Percentiles rank a stretch among this genome's conserved stretches.
Conservation (phyloP, 495 filamentous ascomycete genomes). For the Hyphodiscus hymeniophilus region DNA sequence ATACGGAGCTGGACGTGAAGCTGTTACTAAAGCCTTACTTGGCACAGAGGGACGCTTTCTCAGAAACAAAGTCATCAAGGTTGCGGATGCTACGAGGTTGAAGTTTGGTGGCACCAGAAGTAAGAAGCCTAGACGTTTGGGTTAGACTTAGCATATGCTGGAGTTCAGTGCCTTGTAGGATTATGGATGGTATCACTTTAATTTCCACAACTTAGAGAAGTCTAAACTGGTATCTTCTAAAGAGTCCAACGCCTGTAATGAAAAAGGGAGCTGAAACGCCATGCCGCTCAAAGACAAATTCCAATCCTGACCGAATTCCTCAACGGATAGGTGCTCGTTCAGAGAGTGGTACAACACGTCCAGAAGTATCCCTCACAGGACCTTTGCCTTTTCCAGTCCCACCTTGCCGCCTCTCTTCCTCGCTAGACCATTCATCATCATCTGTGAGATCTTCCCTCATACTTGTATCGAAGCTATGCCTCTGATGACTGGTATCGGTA, state of each 20-base stretch:
- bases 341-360: slow-evolving; percentile 31
- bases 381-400: slow-evolving; percentile 35
- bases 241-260: slow-evolving; percentile 14
- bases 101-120: slow-evolving; percentile 96
- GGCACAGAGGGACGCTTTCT: slow-evolving; percentile 73
- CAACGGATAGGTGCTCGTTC: slow-evolving; percentile 28
- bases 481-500: slow-evolving; percentile 19
- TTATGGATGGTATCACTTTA: slow-evolving; percentile 3
- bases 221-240: slow-evolving; percentile 17
- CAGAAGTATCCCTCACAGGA: slow-evolving; percentile 29
- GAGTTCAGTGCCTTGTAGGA: slow-evolving; percentile 4
- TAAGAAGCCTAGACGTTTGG: slow-evolving; percentile 70
- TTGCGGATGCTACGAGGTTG: slow-evolving; percentile 75
- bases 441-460: slow-evolving; percentile 6
- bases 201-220: slow-evolving; percentile 10
- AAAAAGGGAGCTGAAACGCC: background rate
- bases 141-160: slow-evolving; percentile 34
- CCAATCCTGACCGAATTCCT: background rate
- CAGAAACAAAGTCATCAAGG: slow-evolving; percentile 59
- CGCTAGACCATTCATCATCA: slow-evolving; percentile 22
- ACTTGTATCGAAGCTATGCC: slow-evolving; percentile 18
- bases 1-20: slow-evolving; percentile 79
- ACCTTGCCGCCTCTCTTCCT: slow-evolving; percentile 22
- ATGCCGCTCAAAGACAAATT: slow-evolving; percentile 3
- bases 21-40: slow-evolving; percentile 78